Conservation (phyloP, 345 rosid species). For the Psidium friedrichsthalianum region DNA sequence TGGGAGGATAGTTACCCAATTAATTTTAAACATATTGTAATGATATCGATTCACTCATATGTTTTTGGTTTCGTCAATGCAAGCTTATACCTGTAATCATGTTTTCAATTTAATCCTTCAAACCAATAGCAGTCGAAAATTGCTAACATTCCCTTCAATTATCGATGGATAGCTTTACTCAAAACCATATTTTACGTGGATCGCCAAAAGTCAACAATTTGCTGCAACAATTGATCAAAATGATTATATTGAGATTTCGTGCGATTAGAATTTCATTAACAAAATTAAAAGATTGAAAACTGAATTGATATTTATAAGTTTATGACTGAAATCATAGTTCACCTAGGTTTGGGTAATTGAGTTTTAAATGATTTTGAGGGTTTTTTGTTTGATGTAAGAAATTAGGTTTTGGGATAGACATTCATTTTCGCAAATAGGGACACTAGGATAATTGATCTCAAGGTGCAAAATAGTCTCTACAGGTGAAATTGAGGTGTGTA, state of each 20-base stretch:
- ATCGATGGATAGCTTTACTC: not conserved
- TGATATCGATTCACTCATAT: rapidly evolving
- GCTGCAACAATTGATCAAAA: rapidly evolving
- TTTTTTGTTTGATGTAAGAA: not conserved
- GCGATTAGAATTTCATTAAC: not conserved
- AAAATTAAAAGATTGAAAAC: not conserved
- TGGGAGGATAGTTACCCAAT: not conserved
- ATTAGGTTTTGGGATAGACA: not conserved
- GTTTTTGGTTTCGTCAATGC: not conserved
- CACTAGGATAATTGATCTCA: no score
- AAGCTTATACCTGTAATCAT: rapidly evolving
- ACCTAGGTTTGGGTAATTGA: not conserved
- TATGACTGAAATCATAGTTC: no score
- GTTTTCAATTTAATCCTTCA: not conserved
- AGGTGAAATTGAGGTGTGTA: not conserved
- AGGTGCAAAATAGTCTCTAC: not conserved
- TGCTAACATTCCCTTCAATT: not conserved
- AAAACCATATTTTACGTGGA: not conserved
- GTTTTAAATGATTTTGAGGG: not conserved
- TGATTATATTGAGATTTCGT: not conserved
- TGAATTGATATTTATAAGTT: no score
- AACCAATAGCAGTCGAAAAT: not conserved
- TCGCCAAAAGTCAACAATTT: rapidly evolving
- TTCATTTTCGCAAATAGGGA: not conserved
- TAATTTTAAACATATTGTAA: not conserved